phyloP scores from a whole-genome alignment of 192 early-diverging fungal genomes.

The Chytriomyces confervae region DNA sequence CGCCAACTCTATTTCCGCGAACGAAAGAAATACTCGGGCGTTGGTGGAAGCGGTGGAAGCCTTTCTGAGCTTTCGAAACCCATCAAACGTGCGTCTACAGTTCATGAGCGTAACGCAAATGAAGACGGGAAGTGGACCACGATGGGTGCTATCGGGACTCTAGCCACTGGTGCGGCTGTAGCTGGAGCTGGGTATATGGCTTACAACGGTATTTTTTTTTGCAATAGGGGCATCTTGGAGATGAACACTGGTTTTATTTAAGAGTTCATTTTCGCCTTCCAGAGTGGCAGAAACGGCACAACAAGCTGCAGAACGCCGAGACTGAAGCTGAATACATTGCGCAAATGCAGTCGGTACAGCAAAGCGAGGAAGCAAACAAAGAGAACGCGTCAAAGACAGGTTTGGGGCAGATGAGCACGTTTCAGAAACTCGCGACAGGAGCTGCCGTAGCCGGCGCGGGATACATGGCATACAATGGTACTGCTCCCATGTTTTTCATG shows the following conservation, averaged over 20 bases:
- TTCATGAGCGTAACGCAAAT: not conserved
- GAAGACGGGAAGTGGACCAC: not conserved
- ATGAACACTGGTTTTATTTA: not conserved
- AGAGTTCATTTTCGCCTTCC: too few relatives aligned
- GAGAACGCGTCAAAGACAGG: not conserved
- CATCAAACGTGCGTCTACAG: not conserved
- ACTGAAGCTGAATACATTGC: not conserved
- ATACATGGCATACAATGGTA: not conserved
- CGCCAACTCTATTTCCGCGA: conserved; percentile 60
- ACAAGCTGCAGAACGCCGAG: not conserved
- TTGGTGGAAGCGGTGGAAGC: not conserved
- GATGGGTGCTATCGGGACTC: not conserved
- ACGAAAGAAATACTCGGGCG: conserved; percentile 48
- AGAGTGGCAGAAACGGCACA: not conserved
- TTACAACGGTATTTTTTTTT: conserved; percentile 1
- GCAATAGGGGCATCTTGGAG: not conserved
- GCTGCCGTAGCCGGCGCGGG: not conserved
- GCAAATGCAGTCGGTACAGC: not conserved
- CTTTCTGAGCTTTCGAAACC: not conserved
- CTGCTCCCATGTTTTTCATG: not conserved
- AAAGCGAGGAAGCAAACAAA: not conserved
- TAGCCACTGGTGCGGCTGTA: not conserved
- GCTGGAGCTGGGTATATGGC: not conserved
- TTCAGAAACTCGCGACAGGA: not conserved
- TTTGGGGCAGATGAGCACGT: not conserved